phyloP scores from a whole-genome alignment of 2,329 filamentous ascomycete species.

The Cylindrodendrum hubeiense region DNA sequence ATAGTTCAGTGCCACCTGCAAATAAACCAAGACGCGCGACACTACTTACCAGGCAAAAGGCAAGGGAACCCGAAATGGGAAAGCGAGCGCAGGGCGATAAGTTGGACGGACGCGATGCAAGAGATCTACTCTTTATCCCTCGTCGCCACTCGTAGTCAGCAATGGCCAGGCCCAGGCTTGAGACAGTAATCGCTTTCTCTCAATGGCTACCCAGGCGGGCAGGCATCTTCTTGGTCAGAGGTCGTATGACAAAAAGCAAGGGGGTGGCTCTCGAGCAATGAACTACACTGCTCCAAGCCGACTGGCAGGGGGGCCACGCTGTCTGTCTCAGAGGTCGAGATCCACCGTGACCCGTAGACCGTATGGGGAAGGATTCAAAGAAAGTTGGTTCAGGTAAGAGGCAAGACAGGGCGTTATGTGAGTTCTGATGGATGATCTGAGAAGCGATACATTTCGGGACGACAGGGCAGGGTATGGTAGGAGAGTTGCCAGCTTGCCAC shows the following conservation, averaged over 20 bases:
- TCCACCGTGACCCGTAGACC: constrained; percentile 17
- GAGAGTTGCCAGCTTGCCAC: neutral
- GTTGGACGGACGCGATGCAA: constrained; percentile 17
- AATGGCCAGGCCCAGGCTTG: constrained; percentile 16
- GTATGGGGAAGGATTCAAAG: constrained; percentile 15
- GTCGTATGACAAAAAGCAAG: constrained; percentile 40
- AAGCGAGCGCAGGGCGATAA: constrained; percentile 18
- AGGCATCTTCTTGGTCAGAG: constrained; percentile 20
- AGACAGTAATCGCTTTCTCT: constrained; percentile 34
- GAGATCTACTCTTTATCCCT: constrained; percentile 16
- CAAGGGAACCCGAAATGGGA: constrained; percentile 30
- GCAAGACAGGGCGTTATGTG: constrained; percentile 29
- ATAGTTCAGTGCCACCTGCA: neutral
- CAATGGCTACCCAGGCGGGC: constrained; percentile 5
- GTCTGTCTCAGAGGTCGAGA: constrained; percentile 18
- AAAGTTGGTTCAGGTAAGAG: constrained; percentile 24
- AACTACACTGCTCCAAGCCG: constrained; percentile 20
- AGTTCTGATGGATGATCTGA: constrained; percentile 38
- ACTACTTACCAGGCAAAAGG: constrained; percentile 9
- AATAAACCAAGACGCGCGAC: neutral
- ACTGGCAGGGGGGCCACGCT: constrained; percentile 32
- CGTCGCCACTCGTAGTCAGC: constrained; percentile 25
- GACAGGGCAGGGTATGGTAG: neutral
- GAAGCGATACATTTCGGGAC: neutral
- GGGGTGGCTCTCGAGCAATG: constrained; percentile 25